phyloP scores from a whole-genome alignment of 2,329 filamentous ascomycete genomes.

The Epichloe gansuensis region DNA sequence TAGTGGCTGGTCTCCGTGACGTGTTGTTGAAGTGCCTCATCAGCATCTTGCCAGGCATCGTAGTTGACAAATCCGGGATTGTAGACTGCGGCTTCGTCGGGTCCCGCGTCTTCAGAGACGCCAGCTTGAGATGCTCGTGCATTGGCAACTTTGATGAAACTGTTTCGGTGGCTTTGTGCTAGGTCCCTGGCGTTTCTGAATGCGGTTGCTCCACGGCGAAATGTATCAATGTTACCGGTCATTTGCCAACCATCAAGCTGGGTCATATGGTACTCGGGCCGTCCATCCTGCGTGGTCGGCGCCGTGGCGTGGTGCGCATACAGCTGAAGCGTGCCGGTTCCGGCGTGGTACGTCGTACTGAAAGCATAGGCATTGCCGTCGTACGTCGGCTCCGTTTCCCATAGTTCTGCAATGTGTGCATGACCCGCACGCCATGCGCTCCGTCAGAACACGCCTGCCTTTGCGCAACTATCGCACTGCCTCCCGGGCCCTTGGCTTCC shows the following conservation, averaged over 20 bases:
- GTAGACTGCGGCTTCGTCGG: too few species aligned
- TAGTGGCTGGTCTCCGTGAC: too few species aligned
- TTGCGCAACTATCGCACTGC: slow-evolving; percentile 16
- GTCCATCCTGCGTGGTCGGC: slow-evolving; percentile 16
- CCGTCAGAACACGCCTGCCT: slow-evolving; percentile 26
- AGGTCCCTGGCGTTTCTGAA: slow-evolving; percentile 27
- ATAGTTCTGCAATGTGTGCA: slow-evolving; percentile 22
- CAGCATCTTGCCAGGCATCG: too few species aligned
- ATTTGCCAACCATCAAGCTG: slow-evolving; percentile 17
- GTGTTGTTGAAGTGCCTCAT: too few species aligned
- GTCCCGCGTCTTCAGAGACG: too few species aligned
- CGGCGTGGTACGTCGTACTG: slow-evolving; percentile 24
- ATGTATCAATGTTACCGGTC: slow-evolving; percentile 20
- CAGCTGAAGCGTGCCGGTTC: slow-evolving; percentile 21
- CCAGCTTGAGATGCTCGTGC: too few species aligned
- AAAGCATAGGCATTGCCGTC: slow-evolving; percentile 27
- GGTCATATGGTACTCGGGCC: slow-evolving; percentile 31
- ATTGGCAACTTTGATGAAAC: slow-evolving; percentile 21
- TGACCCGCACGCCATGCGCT: slow-evolving; percentile 23
- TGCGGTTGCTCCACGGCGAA: slow-evolving; percentile 23
- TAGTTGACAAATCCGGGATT: too few species aligned
- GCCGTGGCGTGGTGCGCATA: slow-evolving; percentile 24
- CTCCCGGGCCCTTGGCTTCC: slow-evolving; percentile 24
- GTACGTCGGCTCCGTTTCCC: slow-evolving; percentile 13
- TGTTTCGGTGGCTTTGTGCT: slow-evolving; percentile 24